These are phyloP conservation scores for Diaporthe australafricana DNA, from an alignment of 2,329 filamentous ascomycete species.

Conservation along the genomic window DNA sequence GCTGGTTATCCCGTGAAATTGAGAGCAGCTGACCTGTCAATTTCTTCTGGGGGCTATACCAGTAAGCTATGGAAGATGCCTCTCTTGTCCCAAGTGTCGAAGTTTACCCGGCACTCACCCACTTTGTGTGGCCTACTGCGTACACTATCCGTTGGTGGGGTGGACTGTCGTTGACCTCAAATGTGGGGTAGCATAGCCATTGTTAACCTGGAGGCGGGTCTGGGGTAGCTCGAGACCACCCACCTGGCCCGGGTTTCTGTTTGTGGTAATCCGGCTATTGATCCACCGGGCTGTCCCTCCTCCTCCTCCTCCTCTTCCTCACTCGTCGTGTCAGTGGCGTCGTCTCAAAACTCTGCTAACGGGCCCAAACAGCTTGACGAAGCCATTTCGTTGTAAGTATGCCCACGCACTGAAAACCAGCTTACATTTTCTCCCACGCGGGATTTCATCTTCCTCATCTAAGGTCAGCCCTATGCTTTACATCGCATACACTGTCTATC, in stretches of 20 bases:
- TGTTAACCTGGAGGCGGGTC: slow-evolving; percentile 24
- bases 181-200: slow-evolving; percentile 33
- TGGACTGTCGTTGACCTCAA: slow-evolving; percentile 16
- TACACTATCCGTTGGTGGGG: background rate
- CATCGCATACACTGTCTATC: background rate
- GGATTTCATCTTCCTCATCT: background rate
- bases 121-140: no score
- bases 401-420: background rate
- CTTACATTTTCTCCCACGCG: background rate
- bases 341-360: background rate
- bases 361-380: background rate
- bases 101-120: background rate
- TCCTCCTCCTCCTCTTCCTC: background rate
- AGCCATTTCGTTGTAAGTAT: background rate
- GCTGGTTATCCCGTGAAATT: background rate
- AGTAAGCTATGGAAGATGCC: background rate
- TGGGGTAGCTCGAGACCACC: slow-evolving; percentile 19
- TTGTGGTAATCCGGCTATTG: slow-evolving; percentile 30
- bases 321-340: background rate
- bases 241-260: slow-evolving; percentile 21
- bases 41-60: background rate
- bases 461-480: slow-evolving; percentile 8
- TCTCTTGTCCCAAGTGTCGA: background rate
- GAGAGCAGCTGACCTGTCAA: slow-evolving; percentile 15
- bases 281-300: background rate